phyloP scores from a whole-genome alignment of 169 alveolate species.

The Eimeria nieschulzi region DNA sequence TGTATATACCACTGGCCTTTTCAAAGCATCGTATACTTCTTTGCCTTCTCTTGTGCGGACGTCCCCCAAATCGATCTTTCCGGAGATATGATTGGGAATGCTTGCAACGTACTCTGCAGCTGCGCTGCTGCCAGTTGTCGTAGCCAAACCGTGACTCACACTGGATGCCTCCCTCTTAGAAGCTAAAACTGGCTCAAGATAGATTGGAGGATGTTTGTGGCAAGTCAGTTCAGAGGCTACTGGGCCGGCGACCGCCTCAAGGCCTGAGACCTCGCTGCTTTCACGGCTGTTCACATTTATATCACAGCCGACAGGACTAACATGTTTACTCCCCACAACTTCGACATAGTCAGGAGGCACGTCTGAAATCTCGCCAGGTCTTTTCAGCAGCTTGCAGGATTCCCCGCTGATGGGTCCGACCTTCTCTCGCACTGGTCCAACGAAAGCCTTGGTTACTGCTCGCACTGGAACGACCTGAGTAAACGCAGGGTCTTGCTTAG shows the following conservation, averaged over 20 bases:
- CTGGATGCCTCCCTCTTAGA: background rate
- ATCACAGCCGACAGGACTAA: conserved; percentile 21
- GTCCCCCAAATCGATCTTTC: background rate
- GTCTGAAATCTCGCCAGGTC: conserved; percentile 66
- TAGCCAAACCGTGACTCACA: background rate
- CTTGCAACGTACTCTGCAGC: conserved; percentile 57
- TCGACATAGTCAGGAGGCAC: conserved; percentile 73
- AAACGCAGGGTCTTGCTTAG: conserved; percentile 32
- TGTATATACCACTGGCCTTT: conserved; percentile 52
- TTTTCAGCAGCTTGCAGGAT: background rate
- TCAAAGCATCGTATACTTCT: conserved; percentile 50
- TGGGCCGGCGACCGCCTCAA: conserved; percentile 2
- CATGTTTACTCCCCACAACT: conserved; percentile 63
- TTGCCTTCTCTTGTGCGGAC: conserved; percentile 59
- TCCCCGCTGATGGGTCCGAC: conserved; percentile 55
- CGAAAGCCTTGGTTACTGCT: conserved; percentile 37
- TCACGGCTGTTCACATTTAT: conserved; percentile 17
- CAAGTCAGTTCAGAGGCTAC: background rate
- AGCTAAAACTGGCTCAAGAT: conserved; percentile 43
- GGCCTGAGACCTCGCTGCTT: conserved; percentile 34
- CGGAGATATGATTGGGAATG: conserved; percentile 53
- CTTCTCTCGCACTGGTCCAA: conserved; percentile 60
- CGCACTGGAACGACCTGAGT: conserved; percentile 67
- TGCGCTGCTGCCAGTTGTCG: conserved; percentile 29
- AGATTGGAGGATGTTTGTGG: conserved; percentile 59